Conservation (phyloP, 225 moss, liverwort and hornwort genomes). For the Polytrichum commune region DNA sequence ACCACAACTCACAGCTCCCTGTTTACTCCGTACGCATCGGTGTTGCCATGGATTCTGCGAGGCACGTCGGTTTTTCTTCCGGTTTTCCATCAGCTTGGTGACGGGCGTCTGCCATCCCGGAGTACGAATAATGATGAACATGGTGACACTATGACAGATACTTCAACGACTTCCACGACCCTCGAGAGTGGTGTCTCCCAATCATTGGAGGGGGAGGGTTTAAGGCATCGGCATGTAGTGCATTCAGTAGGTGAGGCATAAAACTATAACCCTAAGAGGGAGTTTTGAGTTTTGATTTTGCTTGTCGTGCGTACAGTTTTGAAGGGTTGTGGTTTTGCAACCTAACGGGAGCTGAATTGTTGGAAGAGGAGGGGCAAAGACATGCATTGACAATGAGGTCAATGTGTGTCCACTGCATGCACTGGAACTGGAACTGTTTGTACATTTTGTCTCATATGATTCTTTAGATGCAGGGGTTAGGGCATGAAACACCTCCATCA, state of each 20-base stretch:
- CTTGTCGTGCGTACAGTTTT: not conserved
- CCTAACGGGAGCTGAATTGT: conserved; percentile 16
- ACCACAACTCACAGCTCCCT: not conserved
- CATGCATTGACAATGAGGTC: not conserved
- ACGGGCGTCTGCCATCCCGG: conserved; percentile 18
- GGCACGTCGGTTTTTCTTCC: conserved; percentile 43
- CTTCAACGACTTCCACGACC: not conserved
- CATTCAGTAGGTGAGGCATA: not conserved
- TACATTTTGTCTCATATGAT: conserved; percentile 17
- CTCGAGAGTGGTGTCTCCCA: conserved; percentile 8
- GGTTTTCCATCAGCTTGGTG: conserved; percentile 42
- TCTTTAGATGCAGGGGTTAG: conserved; percentile 17
- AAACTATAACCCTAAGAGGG: not conserved
- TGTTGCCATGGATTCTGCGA: conserved; percentile 63
- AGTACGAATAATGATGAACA: conserved; percentile 11
- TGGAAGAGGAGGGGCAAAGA: conserved; percentile 12
- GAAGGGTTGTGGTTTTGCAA: conserved; percentile 8
- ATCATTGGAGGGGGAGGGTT: conserved; percentile 2
- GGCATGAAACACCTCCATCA: conserved; percentile 1
- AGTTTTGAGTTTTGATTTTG: not conserved
- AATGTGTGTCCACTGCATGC: not conserved
- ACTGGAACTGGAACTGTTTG: conserved; percentile 7
- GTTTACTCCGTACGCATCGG: conserved; percentile 22
- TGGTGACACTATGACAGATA: not conserved
- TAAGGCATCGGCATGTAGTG: conserved; percentile 8